Evolutionary conservation across 495 filamentous ascomycete species (phyloP).

Genomic region (Cercophora samala): DNA sequence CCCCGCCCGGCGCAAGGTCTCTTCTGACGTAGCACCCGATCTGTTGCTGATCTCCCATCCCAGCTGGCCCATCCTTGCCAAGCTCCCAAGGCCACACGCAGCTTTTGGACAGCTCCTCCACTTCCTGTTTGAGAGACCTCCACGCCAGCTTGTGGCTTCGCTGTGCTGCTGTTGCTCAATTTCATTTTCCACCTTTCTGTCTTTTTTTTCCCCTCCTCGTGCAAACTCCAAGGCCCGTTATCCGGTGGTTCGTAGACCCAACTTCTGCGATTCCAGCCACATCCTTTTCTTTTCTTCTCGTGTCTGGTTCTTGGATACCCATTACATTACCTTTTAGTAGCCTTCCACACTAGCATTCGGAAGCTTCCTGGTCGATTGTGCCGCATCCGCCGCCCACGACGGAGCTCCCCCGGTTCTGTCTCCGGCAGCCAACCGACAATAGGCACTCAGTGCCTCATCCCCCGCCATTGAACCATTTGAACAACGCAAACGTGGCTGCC

Average conservation of each 20-base stretch:
- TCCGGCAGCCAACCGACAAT: background rate
- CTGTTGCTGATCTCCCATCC: slow-evolving; percentile 13
- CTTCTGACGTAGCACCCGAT: slow-evolving; percentile 24
- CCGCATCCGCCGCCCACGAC: slow-evolving; percentile 16
- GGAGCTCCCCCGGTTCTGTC: slow-evolving; percentile 6
- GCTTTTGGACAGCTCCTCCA: slow-evolving; percentile 9
- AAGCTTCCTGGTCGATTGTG: slow-evolving; percentile 14
- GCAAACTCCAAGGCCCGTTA: slow-evolving; percentile 2
- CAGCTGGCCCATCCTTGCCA: slow-evolving; percentile 13
- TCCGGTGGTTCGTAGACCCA: slow-evolving; percentile 7
- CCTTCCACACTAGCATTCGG: background rate
- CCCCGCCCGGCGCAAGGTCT: slow-evolving; percentile 5
- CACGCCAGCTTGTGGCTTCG: slow-evolving; percentile 1
- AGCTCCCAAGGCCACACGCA: background rate
- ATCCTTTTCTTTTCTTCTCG: slow-evolving; percentile 9
- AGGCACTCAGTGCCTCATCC: background rate
- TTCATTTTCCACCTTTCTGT: slow-evolving; percentile 7
- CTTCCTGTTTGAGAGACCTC: slow-evolving; percentile 11
- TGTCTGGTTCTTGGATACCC: slow-evolving; percentile 10
- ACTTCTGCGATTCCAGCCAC: slow-evolving; percentile 22
- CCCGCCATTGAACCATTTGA: slow-evolving; percentile 24
- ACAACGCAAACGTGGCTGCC: slow-evolving; percentile 18
- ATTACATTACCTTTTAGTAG: slow-evolving; percentile 5
- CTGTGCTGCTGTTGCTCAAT: slow-evolving; percentile 11
- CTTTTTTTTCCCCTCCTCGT: slow-evolving; percentile 3